Base-by-base conservation (phyloP, 148 eudicot genomes). In the Rhododendron kiyosumense region DNA sequence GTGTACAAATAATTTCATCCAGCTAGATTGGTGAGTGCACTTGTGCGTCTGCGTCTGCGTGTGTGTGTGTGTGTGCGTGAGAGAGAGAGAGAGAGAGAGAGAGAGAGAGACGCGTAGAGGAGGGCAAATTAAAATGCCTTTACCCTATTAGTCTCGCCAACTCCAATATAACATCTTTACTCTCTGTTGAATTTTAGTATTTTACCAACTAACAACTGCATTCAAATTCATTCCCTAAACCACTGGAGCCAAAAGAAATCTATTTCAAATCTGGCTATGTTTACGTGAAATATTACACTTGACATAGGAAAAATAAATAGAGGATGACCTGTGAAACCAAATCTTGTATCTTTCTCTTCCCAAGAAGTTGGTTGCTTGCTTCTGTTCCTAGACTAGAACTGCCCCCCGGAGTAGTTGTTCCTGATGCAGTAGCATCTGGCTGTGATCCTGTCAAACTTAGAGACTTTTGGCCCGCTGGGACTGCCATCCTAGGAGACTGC, bases 331-430 rank as follows among this genome's bases (percentile, higher is more conserved):
- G 99, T 54, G 99, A 89, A 77, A 94, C 98, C 91, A 96, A 83
- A 92, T 95, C 99, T 81, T 94, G 98, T 84, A 96, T 95, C 89
- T 92, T 95, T 88, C 99, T 90, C 91, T 96, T 96, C 86, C 99
- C 97, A 84, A 94, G 95, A 32, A 95, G 84, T 89, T 95, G 99
- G 87, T 96, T 96, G 88, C 93, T 95, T 63, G 97, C 95, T 90
- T 94, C 99, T 34, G 98, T 94, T 88, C 99, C 98, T 85, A 92
- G 99, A 89, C 97, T 96, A 30, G 98, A 96, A 88, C 99, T 95
- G 10, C 99, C 97, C 48, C 98, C 99, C 3, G 95, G 95, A 24
- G 98, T 92, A 63, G 98, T 94, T 51, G 93, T 85, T 43, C 98
- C 98, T 54, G 97, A 96, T 86, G 89, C 94, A 84, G 97, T 96